Conservation (phyloP, 257 asterid genomes). For the Nicotiana obtusifolia region DNA sequence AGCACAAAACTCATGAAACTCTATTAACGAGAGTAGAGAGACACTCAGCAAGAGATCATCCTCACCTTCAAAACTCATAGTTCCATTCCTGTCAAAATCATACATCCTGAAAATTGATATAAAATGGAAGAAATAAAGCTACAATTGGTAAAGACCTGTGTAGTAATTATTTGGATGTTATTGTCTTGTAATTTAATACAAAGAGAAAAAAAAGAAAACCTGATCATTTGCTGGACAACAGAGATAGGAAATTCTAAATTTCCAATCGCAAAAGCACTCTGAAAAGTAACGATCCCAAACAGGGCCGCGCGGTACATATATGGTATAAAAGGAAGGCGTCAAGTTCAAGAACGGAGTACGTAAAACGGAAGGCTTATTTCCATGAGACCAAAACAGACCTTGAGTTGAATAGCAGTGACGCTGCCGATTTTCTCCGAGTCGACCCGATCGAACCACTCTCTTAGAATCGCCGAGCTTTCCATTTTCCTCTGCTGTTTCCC, state of each 20-base stretch:
- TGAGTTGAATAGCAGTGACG: slow-evolving; percentile 64
- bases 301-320: too few species aligned
- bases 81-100: slow-evolving; percentile 71
- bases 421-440: slow-evolving; percentile 57
- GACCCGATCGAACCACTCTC: slow-evolving; percentile 79
- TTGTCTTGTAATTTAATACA: neutral
- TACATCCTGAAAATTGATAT: slow-evolving; percentile 54
- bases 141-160: neutral
- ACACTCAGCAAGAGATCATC: neutral
- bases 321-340: neutral
- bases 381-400: slow-evolving; percentile 30
- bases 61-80: slow-evolving; percentile 77
- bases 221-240: slow-evolving; percentile 84
- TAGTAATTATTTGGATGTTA: neutral
- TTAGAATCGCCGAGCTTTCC: slow-evolving; percentile 51
- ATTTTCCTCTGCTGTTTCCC: slow-evolving; percentile 7
- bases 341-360: neutral
- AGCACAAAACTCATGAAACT: neutral
- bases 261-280: slow-evolving; percentile 66
- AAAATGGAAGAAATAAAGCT: neutral
- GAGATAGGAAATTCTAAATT: slow-evolving; percentile 59
- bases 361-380: neutral
- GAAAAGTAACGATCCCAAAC: neutral
- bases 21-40: neutral
- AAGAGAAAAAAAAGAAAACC: slow-evolving; percentile 24